Evolutionary conservation across 2,329 filamentous ascomycete species (phyloP), one percentile per base, ranked within the genome.

Genomic region (Parastagonospora avenae): DNA sequence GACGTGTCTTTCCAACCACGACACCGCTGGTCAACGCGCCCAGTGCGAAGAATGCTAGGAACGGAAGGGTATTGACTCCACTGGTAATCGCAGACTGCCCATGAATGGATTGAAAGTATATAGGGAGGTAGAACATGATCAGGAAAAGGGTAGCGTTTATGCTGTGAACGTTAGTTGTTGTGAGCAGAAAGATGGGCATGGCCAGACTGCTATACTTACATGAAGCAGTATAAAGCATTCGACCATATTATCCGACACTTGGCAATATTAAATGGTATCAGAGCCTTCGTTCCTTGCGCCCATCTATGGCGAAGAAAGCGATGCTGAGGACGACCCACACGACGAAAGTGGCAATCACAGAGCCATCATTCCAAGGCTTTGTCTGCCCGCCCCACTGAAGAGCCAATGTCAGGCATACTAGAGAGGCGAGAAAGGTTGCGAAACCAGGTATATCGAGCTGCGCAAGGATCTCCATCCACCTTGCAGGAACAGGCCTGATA

Each of bases 61-160:
- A 56, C 9, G 77, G 73, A 15, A 80, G 57, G 46, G 74, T 77
- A 30, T 70, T 61, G 15, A 80, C 66, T 4, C 77, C 77, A 2
- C 70, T 74, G 16, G 63, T 52, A 9, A 69, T 60, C 1, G 78
- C 67, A 4, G 55, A 67, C 8, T 68, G 62, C 27, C 67, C 66
- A 10, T 63, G 58, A 4, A 79, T 69, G 0, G 69, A 63, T 58
- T 81, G 79, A 64, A 81, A 81, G 58, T 78, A 80, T 31, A 81
- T 75, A 4, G 77, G 77, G 1, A 79, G 61, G 55, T 77, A 79
- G 63, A 77, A 79, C 5, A 78, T 54, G 1, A 74, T 42, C 9
- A 75, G 28, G 52, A 74, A 70, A 49, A 14, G 24, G 11, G 47
- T 32, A 29, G 16, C 15, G 38, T 29, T 40, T 10, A 28, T 2